These are phyloP conservation scores for Pyricularia grisea DNA, from an alignment of 2,329 filamentous ascomycete genomes.

Conservation along the genomic window DNA sequence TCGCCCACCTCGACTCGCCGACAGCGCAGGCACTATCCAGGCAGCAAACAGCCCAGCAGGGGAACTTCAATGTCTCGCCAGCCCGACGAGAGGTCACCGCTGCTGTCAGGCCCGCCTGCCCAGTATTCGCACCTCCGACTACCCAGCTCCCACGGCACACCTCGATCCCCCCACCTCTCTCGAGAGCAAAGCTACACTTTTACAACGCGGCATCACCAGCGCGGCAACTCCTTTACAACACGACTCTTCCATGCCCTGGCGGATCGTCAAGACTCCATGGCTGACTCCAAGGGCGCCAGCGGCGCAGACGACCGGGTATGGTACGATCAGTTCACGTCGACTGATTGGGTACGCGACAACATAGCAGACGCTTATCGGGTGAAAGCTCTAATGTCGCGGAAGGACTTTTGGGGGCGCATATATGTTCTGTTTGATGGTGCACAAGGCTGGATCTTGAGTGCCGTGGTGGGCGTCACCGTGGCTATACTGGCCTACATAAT, in stretches of 20 bases:
- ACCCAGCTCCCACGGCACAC: neutral
- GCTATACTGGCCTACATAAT: conserved; percentile 82
- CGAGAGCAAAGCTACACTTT: neutral
- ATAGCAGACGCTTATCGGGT: conserved; percentile 90
- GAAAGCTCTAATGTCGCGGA: conserved; percentile 70
- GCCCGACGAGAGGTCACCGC: neutral
- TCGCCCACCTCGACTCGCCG: neutral
- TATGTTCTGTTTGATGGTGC: conserved; percentile 71
- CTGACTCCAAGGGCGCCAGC: conserved; percentile 52
- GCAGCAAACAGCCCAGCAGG: neutral
- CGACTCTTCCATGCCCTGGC: conserved; percentile 54
- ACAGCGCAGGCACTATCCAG: neutral
- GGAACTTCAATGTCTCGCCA: neutral
- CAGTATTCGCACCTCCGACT: neutral
- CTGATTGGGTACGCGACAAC: conserved; percentile 96
- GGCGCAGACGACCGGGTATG: conserved; percentile 78
- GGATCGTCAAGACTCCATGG: conserved; percentile 47
- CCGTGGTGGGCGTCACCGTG: conserved; percentile 77
- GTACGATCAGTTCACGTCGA: conserved; percentile 98
- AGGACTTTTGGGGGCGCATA: conserved; percentile 75
- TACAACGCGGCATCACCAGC: conserved; percentile 37
- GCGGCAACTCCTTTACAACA: conserved; percentile 48
- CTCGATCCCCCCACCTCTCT: neutral
- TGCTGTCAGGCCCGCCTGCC: neutral
- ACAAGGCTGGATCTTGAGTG: conserved; percentile 91